Conservation (phyloP, 352 stramenopile species). For the Thraustotheca clavata region DNA sequence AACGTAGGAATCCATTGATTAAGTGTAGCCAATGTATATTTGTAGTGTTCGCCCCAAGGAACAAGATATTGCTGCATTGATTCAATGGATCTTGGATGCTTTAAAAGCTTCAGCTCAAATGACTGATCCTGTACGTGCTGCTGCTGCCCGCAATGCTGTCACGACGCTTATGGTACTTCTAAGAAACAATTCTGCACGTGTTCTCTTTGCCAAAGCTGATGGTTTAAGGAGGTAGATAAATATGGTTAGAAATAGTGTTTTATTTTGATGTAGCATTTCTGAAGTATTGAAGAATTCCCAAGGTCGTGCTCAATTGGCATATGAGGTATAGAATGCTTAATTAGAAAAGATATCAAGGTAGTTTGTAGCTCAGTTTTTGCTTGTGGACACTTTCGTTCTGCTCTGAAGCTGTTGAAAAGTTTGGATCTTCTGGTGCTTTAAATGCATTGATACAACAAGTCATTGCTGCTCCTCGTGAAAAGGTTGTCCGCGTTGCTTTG, state of each 20-base stretch:
- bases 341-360: background rate
- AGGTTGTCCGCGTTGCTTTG: slow-evolving; percentile 94
- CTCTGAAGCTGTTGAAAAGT: slow-evolving; percentile 71
- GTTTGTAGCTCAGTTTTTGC: slow-evolving; percentile 88
- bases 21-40: background rate
- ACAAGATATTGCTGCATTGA: slow-evolving; percentile 69
- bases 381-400: slow-evolving; percentile 95
- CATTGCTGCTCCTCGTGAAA: slow-evolving; percentile 92
- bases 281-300: slow-evolving; percentile 71
- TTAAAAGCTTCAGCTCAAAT: slow-evolving; percentile 52
- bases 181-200: slow-evolving; percentile 76
- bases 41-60: slow-evolving; percentile 61
- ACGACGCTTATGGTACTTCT: slow-evolving; percentile 90
- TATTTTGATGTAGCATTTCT: slow-evolving; percentile 37
- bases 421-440: slow-evolving; percentile 52
- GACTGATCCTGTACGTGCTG: slow-evolving; percentile 60
- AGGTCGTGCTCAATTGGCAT: slow-evolving; percentile 90
- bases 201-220: slow-evolving; percentile 85
- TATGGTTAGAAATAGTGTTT: no score
- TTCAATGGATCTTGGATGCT: slow-evolving; percentile 66
- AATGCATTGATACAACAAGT: slow-evolving; percentile 72
- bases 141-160: slow-evolving; percentile 78
- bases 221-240: slow-evolving; percentile 86
- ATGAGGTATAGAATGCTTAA: slow-evolving; percentile 52
- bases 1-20: slow-evolving; percentile 31